Evolutionary conservation across 345 rosid species (phyloP).

Genomic region (Syzygium aqueum): DNA sequence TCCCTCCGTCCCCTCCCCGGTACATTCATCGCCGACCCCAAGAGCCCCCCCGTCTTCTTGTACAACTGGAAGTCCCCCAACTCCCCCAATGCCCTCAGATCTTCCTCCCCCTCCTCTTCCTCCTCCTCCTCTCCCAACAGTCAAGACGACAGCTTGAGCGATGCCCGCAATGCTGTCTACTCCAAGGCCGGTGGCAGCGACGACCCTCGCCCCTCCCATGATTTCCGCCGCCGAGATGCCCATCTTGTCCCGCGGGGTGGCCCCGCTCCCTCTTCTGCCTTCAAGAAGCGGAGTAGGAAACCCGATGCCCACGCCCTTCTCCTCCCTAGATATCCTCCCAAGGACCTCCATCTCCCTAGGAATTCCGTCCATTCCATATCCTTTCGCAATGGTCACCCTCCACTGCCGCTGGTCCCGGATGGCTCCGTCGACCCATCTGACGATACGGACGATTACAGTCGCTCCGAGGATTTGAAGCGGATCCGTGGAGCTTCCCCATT

Average conservation of each 20-base stretch:
- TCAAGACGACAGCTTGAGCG: constrained; percentile 57
- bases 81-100: constrained; percentile 20
- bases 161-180: constrained; percentile 55
- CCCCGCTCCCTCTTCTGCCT: constrained; percentile 22
- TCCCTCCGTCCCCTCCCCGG: constrained; percentile 33
- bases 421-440: constrained; percentile 52
- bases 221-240: constrained; percentile 53
- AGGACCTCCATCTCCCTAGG: constrained; percentile 19
- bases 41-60: constrained; percentile 40
- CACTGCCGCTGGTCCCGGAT: constrained; percentile 34
- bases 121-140: constrained; percentile 19
- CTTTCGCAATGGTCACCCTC: constrained; percentile 21
- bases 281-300: constrained; percentile 50
- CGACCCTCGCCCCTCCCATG: constrained; percentile 27
- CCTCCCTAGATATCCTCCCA: constrained; percentile 37
- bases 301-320: constrained; percentile 28
- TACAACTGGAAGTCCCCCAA: constrained; percentile 73
- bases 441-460: constrained; percentile 52
- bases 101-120: not conserved
- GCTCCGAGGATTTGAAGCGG: constrained; percentile 51
- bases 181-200: constrained; percentile 44
- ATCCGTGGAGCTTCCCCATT: constrained; percentile 53
- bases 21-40: constrained; percentile 19
- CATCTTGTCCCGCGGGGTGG: constrained; percentile 30
- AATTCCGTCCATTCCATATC: constrained; percentile 4